Base-by-base conservation (phyloP, 116 monocot species). In the Papilionanthe hybrid region DNA sequence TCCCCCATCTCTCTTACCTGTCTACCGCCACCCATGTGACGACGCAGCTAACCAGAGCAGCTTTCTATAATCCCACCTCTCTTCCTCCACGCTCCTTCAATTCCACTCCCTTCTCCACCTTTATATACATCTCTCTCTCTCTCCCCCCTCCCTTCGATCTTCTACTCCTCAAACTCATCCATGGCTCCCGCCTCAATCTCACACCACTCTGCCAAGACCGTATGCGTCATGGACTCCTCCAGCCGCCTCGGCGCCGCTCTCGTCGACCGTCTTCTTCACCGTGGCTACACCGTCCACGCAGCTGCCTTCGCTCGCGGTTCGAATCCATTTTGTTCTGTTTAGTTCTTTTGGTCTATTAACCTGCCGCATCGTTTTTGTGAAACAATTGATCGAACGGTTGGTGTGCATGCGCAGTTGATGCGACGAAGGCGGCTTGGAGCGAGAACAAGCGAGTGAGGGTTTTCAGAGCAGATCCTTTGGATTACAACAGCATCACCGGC, bases 141-240 rank as follows among this genome's bases (percentile, higher is more conserved):
- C 60, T 23, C 5, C 60, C 60, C 30, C 68, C 68, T 44, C 7
- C 3, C 13, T 7, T 25, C 44, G n/a, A 0, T 15, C 13, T 17
- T 19, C 12, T 13, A 23, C 4, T 15, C 18, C 42, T 32, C 43
- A 0, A 49, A 20, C 42, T 20, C 79, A 56, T 43, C 2, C 17
- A 85, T 88, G 85, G 82, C 82, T 13, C 85, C 78, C 2, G 49
- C 49, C 17, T 65, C 83, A 2, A 72, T 44, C 43, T 18, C 76
- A 7, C 29, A 44, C 58, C 48, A 25, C 1, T 42, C 43, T 58
- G 18, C 78, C 2, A 84, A 87, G 72, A 71, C 81, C 77, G 93
- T 88, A 0, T 92, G 92, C 78, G 92, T 89, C 7, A 85, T 92
- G 89, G 92, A 89, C 78, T 89, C 87, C 0, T 83, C 85, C 7